Evolutionary conservation across 139 green algal genomes (phyloP).

Genomic region (Chloropicon primus): DNA sequence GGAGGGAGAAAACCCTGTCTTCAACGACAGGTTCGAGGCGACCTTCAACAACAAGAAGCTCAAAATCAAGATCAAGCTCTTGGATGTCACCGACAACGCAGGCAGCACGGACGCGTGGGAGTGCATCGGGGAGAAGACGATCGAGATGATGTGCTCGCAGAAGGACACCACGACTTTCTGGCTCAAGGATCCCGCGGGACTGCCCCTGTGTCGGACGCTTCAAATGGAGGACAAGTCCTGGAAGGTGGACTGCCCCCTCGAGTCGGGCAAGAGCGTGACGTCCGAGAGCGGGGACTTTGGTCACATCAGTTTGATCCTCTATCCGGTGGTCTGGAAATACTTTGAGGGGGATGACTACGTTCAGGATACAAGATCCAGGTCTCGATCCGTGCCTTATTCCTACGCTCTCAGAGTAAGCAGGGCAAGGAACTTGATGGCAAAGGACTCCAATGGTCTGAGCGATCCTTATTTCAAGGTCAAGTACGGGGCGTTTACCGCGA

Average conservation of each 20-base stretch:
- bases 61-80: background rate
- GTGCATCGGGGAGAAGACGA: background rate
- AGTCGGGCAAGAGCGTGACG: background rate
- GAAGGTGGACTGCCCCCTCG: background rate
- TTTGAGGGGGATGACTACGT: background rate
- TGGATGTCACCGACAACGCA: background rate
- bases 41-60: background rate
- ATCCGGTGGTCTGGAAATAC: background rate
- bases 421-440: background rate
- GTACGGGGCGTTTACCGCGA: background rate
- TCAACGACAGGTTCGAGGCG: background rate
- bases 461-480: background rate
- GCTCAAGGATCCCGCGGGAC: background rate
- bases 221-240: background rate
- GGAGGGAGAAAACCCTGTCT: background rate
- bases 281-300: background rate
- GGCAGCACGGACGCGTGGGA: background rate
- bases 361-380: background rate
- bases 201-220: background rate
- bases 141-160: background rate
- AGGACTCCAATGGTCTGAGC: background rate
- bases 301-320: background rate
- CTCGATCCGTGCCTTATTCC: too few species aligned
- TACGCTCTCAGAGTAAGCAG: background rate
- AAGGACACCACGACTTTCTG: background rate